Evolutionary conservation across 2,329 filamentous ascomycete genomes (phyloP), one percentile per base, ranked within the genome.

Genomic region (Colletotrichum musae): DNA sequence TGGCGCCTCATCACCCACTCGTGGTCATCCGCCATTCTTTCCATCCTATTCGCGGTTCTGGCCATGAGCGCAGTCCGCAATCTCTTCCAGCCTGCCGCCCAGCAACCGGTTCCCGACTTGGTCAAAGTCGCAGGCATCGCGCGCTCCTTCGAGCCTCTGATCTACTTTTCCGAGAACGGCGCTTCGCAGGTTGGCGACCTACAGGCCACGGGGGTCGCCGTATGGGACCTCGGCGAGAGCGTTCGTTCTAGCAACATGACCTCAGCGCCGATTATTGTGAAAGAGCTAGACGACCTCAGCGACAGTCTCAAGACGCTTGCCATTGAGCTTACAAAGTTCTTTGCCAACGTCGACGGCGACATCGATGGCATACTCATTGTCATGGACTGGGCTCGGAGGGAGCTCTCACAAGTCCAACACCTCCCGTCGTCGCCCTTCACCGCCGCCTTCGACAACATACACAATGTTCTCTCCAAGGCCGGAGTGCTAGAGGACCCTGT

Each of bases 321-420:
- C 1, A 86, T 94, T 16, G 94, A 97, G 78, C 88, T 98, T 73
- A 97, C 93, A 7, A 91, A 92, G 75, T 98, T 98, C 84, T 97
- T 98, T 79, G 93, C 94, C 59, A 94, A 95, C 73, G 94, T 98
- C 13, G 94, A 98, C 75, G 93, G 94, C 28, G 95, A 98, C 76
- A 93, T 98, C 74, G 95, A 98, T 78, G 92, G 92, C 70, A 97
- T 98, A 73, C 87, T 98, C 43, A 92, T 96, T 70, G 94, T 97
- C 59, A 98, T 98, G 94, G 94, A 97, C 77, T 98, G 95, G 95
- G 93, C 94, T 15, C 92, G 92, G 76, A 91, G 94, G 72, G 94
- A 98, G 79, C 88, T 98, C 15, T 86, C 90, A 70, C 90, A 91
- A 53, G 83, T 96, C 65, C 88, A 90, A 70, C 85, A 85, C 24